These are phyloP conservation scores for Marchantia polymorpha DNA, from an alignment of 225 moss, liverwort and hornwort genomes.

Conservation along the genomic window DNA sequence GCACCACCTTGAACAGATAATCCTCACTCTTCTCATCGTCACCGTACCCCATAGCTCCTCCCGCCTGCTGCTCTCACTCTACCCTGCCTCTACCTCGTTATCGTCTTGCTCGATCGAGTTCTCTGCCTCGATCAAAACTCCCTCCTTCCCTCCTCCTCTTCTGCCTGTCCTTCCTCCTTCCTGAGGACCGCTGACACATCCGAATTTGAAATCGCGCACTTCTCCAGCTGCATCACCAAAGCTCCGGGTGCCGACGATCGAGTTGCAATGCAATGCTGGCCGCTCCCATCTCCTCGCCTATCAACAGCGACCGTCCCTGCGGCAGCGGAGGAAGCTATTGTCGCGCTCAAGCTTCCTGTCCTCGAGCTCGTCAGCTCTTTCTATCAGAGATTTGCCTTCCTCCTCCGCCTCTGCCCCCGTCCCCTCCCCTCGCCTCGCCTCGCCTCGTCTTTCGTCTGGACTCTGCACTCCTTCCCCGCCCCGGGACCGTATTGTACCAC, in stretches of 20 bases:
- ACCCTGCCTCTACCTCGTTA: not conserved
- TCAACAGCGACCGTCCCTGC: not conserved
- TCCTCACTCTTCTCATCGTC: slow-evolving; percentile 84
- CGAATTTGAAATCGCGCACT: not conserved
- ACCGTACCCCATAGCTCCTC: slow-evolving; percentile 36
- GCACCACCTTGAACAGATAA: slow-evolving; percentile 90
- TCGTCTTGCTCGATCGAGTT: not conserved
- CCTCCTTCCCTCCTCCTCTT: not conserved
- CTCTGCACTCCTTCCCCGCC: too few relatives aligned
- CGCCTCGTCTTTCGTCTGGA: too few relatives aligned
- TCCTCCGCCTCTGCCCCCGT: not conserved
- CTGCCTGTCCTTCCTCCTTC: too few relatives aligned
- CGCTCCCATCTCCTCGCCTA: not conserved
- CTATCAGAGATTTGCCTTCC: too few relatives aligned
- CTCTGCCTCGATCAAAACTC: not conserved
- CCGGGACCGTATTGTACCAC: not conserved
- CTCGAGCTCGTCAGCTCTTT: not conserved
- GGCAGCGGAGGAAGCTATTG: not conserved
- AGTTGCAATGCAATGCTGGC: not conserved
- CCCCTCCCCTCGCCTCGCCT: not conserved
- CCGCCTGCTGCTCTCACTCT: not conserved
- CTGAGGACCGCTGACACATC: not conserved
- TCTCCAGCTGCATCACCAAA: not conserved
- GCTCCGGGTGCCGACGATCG: not conserved
- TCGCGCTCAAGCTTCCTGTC: not conserved